Evolutionary conservation across 1,284 basidiomycete genomes (phyloP).

Genomic region (Ustilago trichophora): DNA sequence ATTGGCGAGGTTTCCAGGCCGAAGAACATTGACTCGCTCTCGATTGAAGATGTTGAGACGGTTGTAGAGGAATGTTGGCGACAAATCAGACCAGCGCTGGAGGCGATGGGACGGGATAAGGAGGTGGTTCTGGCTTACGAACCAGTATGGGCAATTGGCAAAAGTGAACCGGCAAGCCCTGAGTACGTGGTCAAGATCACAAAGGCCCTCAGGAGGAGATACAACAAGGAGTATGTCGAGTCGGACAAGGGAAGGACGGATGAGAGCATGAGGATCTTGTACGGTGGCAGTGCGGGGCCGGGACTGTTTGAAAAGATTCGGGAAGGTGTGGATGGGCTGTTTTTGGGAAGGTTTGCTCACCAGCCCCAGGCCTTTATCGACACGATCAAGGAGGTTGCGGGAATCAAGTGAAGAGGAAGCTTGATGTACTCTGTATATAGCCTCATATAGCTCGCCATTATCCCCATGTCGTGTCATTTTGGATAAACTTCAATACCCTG

Average conservation of each 20-base stretch:
- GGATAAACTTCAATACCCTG: too few species aligned
- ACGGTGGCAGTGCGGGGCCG: conserved; percentile 59
- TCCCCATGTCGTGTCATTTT: too few species aligned
- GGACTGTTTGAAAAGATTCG: conserved; percentile 54
- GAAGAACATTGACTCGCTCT: conserved; percentile 27
- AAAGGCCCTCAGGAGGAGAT: conserved; percentile 44
- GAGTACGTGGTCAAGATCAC: conserved; percentile 60
- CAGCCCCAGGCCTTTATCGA: conserved; percentile 53
- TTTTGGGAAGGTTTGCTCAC: conserved; percentile 61
- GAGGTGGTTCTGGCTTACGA: conserved; percentile 60
- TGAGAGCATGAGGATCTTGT: conserved; percentile 49
- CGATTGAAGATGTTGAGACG: conserved; percentile 18
- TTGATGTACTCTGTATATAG: too few species aligned
- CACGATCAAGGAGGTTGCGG: conserved; percentile 54
- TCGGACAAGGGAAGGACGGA: conserved; percentile 36
- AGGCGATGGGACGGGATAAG: conserved; percentile 6
- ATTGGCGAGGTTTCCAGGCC: conserved; percentile 51
- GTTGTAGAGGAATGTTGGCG: conserved; percentile 58
- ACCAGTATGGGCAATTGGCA: conserved; percentile 63
- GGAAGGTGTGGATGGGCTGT: conserved; percentile 60
- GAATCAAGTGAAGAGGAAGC: conserved; percentile 8
- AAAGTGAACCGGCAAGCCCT: conserved; percentile 50
- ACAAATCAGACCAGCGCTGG: conserved; percentile 51
- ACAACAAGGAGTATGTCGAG: conserved; percentile 41
- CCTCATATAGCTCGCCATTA: too few species aligned